Conservation (phyloP, 2,329 filamentous ascomycete species). For the Aureobasidium subglaciale region DNA sequence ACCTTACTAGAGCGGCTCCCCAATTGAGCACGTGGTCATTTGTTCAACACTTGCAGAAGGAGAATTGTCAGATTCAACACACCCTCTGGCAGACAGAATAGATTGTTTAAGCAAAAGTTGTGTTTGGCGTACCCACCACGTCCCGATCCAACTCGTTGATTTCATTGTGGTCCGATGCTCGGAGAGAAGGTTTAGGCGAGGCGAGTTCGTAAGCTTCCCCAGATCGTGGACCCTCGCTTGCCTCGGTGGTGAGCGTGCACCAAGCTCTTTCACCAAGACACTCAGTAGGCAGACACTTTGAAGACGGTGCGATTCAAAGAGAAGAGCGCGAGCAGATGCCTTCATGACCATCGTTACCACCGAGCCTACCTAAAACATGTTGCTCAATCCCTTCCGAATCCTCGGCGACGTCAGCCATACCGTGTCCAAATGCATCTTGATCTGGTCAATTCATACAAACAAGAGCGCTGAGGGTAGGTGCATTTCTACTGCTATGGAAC, state of each 20-base stretch:
- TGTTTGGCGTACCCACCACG: no score
- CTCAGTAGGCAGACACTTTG: slow-evolving; percentile 2
- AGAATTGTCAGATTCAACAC: background rate
- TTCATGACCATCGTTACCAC: background rate
- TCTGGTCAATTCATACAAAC: slow-evolving; percentile 18
- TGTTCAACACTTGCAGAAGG: background rate
- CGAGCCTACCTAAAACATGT: background rate
- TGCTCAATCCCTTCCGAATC: slow-evolving; percentile 34
- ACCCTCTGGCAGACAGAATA: background rate
- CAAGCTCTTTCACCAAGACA: background rate
- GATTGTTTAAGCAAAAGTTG: background rate
- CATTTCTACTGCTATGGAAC: background rate
- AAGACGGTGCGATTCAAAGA: background rate
- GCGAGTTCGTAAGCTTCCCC: background rate
- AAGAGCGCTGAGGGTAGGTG: slow-evolving; percentile 18
- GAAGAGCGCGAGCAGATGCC: background rate
- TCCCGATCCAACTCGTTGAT: no score
- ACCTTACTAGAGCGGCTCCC: no score
- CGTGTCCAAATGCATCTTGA: slow-evolving; percentile 60
- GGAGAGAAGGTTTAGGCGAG: slow-evolving; percentile 4
- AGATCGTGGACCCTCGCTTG: background rate
- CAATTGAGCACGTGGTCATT: no score
- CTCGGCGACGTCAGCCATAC: slow-evolving; percentile 79
- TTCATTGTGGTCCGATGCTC: no score
- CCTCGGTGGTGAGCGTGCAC: background rate